Conservation (phyloP, 257 asterid genomes). For the Knoxia roxburghii region DNA sequence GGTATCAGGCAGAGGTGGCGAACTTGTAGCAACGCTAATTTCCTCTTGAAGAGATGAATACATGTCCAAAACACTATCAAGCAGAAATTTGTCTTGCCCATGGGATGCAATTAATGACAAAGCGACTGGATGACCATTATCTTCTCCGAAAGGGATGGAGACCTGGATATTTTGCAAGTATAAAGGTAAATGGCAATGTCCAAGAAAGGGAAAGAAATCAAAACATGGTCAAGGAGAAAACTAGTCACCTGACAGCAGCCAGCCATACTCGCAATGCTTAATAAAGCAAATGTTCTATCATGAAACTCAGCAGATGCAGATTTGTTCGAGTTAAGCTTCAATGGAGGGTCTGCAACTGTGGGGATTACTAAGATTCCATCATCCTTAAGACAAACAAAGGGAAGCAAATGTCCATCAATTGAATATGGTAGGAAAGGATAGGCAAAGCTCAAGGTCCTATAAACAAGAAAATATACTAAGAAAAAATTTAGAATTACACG, state of each 20-base stretch:
- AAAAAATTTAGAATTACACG: no score
- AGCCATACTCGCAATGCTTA: slow-evolving; percentile 74
- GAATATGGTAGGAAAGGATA: not conserved
- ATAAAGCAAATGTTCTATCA: slow-evolving; percentile 52
- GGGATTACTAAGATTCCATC: slow-evolving; percentile 76
- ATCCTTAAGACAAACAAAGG: slow-evolving; percentile 35
- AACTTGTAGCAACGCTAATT: slow-evolving; percentile 33
- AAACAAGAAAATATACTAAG: not conserved
- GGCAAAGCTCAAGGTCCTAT: not conserved
- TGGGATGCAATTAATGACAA: slow-evolving; percentile 76
- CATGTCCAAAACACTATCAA: slow-evolving; percentile 79
- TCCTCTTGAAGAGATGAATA: slow-evolving; percentile 76
- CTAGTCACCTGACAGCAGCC: slow-evolving; percentile 77
- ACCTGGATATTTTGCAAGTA: slow-evolving; percentile 38
- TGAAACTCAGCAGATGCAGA: slow-evolving; percentile 41
- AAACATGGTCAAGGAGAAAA: slow-evolving; percentile 8
- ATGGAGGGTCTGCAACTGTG: slow-evolving; percentile 76
- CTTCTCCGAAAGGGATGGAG: slow-evolving; percentile 69
- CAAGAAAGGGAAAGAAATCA: slow-evolving; percentile 4
- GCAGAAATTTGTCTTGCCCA: slow-evolving; percentile 83
- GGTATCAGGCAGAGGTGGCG: slow-evolving; percentile 44
- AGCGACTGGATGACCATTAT: slow-evolving; percentile 62
- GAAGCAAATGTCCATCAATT: slow-evolving; percentile 6
- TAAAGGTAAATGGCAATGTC: not conserved
- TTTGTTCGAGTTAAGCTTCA: slow-evolving; percentile 45